Evolutionary conservation across 1,284 basidiomycete species (phyloP), one percentile per base, ranked within the genome.

Genomic region (Fomitopsis schrenkii): DNA sequence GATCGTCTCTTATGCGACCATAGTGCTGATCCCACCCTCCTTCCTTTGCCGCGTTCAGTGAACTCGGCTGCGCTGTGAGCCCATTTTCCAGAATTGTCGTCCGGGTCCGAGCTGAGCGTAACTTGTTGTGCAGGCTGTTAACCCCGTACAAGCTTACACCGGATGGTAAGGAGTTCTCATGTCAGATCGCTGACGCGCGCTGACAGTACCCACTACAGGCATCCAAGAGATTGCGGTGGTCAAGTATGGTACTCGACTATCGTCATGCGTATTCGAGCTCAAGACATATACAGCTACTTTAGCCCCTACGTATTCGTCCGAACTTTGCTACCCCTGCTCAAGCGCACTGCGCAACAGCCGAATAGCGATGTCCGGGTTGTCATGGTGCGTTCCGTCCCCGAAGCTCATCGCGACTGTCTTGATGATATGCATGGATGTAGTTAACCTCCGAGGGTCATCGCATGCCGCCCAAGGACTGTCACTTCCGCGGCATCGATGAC

Each of bases 1-100:
- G 57, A 40, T 46, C 42, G 44, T 33, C 19, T 17, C 8, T 8
- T 30, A 33, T 30, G 30, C 2, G n/a, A n/a, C 5, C 9, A 10
- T 52, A 10, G 3, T 14, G 6, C 10, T 36, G 33, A 48, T 33
- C 14, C n/a, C 6, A 4, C 35, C n/a, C 12, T 17, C 22, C 22
- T 2, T 22, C 22, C 40, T 22, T 35, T 33, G 30, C 30, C 52
- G 33, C 30, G 15, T 2, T 12, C 46, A 84, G 82, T 85, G 38
- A 81, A 84, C 64, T 84, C 85, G 62, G 83, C 83, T 63, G 82
- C 76, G 0, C 54, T 77, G 81, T 83, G 64, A 57, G 79, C 60
- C 33, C 22, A n/a, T 8, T 53, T n/a, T 64, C 26, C 35, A 10
- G 59, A 56, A 50, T 8, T 55, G 17, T 35, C 35, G 5, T 58